Evolutionary conservation across 1,139 yeast genomes (phyloP), one percentile per base, ranked within the genome.

Genomic region (Kodamaea alishanica): DNA sequence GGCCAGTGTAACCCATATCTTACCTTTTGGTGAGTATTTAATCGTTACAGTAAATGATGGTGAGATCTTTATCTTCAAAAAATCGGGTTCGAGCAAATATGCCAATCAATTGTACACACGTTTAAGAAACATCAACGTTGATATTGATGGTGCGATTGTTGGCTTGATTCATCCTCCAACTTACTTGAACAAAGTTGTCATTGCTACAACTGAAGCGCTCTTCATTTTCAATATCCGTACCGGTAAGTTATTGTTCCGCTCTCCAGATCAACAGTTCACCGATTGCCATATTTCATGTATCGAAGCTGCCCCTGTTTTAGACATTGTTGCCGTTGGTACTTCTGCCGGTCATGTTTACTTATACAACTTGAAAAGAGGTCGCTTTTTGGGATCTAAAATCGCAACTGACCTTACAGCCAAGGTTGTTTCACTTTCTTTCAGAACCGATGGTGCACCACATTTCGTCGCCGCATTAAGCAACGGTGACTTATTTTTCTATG

Each of bases 401-500:
- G 67, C 84, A 37, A 75, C 76, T 22, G 72, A 73, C 20, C 60
- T 55, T 6, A 56, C 65, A 0, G 61, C 73, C 6, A 69, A 77
- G 38, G 75, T 88, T 5, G 77, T 85, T 0, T 73, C 95, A 0
- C 52, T 92, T 22, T 85, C 97, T 0, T 92, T 94, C 66, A 78
- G 98, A 63, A 87, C 96, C 2, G 98, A 94, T 58, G 96, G 96
- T 0, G 75, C 84, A 4, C 75, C 94, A 4, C 95, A 90, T 60
- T 54, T 90, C 35, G 95, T 88, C 9, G 81, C 87, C 23, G 94
- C 94, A 8, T 75, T 88, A 36, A 74, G 77, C 29, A 77, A 76
- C 32, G 99, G 99, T 40, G 96, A 87, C 55, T 62, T 92, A 35
- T 79, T 81, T 51, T 89, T 92, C 60, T 89, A 88, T 54, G 97